A percentile compares a stretch with the other conserved stretches of the same genome.
These are phyloP conservation scores for Aspergillus cejpii DNA, from an alignment of 2,329 filamentous ascomycete genomes.

Conservation along the genomic window DNA sequence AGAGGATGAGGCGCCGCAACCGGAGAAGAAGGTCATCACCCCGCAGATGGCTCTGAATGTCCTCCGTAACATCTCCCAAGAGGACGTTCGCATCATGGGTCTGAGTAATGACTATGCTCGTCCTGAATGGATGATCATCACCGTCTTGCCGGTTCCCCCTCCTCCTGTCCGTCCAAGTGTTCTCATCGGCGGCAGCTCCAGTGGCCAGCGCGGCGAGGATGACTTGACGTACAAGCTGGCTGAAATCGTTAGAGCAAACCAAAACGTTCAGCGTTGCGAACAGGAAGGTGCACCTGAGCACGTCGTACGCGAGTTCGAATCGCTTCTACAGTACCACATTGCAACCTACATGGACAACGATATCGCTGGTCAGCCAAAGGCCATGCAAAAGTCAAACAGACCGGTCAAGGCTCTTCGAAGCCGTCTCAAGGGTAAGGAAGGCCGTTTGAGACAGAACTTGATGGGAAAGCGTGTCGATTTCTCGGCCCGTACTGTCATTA, in stretches of 20 bases:
- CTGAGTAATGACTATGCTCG: conserved; percentile 91
- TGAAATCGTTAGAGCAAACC: conserved; percentile 96
- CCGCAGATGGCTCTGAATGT: conserved; percentile 79
- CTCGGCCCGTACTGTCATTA: conserved; percentile 98
- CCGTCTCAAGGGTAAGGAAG: conserved; percentile 97
- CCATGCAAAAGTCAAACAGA: conserved; percentile 91
- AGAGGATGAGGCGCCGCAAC: conserved; percentile 52
- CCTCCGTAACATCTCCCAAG: conserved; percentile 74
- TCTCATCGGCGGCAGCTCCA: conserved; percentile 88
- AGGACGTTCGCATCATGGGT: conserved; percentile 79
- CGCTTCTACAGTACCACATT: conserved; percentile 91
- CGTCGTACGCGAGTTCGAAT: conserved; percentile 84
- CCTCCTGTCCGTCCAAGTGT: conserved; percentile 95
- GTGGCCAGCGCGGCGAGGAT: conserved; percentile 90
- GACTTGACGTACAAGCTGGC: conserved; percentile 99
- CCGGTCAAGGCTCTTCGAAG: conserved; percentile 95
- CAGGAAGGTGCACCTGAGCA: conserved; percentile 87
- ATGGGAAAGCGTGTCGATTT: conserved; percentile 99
- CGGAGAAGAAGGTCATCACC: conserved; percentile 75
- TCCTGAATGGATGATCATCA: conserved; percentile 97
- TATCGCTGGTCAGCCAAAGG: conserved; percentile 89
- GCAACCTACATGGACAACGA: conserved; percentile 99
- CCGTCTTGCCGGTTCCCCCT: conserved; percentile 88
- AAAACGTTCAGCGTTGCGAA: conserved; percentile 85
- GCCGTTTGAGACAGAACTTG: conserved; percentile 92